Base-by-base conservation (phyloP, 371 early-diverging fungal genomes). In the Syncephalastrum monosporum region DNA sequence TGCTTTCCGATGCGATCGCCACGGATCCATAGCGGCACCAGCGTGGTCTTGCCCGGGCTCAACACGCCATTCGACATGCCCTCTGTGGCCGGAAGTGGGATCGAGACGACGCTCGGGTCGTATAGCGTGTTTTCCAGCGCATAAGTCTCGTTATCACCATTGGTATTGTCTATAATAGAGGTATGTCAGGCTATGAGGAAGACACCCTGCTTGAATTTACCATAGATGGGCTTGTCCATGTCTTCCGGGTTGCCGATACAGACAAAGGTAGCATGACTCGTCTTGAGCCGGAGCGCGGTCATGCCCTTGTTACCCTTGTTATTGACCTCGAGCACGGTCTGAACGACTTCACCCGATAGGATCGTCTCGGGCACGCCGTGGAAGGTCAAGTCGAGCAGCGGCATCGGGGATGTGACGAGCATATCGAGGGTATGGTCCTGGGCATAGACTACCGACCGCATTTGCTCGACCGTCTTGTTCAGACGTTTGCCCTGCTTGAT, bases 1-100 rank as follows among this genome's bases (percentile, higher is more conserved):
- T 94, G 93, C 49, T 86, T 86, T 42, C 98, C 98, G 50, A 94
- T 91, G 33, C 88, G 85, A 64, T 95, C 96, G 3, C 93, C 95
- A 14, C 96, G 88, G 15, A 95, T 69, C 94, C 94, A 96, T 33
- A 94, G 61, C 0, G 96, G 95, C 2, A 97, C 79, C 1, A 75
- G 60, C 2, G 89, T 83, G 0, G 90, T 87, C 48, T 79, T 78
- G 0, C 91, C 93, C 0, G 96, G 83, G 1, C 65, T 82, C 16
- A 95, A 79, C 6, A 83, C 76, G n/a, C 58, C 57, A 16, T 42
- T 53, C 5, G 55, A 53, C 17, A 62, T 59, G 7, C 42, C 56
- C 5, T 59, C 54, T 8, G 58, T 64, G 0, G 59, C 57, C 27
- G 76, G 80, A 4, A 74, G 58, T 17, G 73, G 75, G n/a, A 77